Evolutionary conservation across 306 rosid genomes (phyloP).

Genomic region (Sphenostylis stenocarpa): DNA sequence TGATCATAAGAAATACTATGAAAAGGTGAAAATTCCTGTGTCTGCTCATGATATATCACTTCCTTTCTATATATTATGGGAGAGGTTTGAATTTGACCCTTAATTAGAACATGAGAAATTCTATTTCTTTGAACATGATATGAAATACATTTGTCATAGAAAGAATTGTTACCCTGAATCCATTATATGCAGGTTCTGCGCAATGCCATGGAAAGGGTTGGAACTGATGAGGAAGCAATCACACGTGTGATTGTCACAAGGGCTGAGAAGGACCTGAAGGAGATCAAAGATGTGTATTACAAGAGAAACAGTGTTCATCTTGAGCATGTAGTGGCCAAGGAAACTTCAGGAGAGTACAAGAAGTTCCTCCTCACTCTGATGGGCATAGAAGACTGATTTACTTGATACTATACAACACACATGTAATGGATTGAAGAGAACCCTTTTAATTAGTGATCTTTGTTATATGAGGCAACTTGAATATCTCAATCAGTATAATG

Average conservation of each 20-base stretch:
- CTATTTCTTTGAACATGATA: not conserved
- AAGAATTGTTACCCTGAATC: not conserved
- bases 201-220: slow-evolving; percentile 53
- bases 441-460: not conserved
- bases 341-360: slow-evolving; percentile 72
- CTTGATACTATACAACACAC: too few relatives aligned
- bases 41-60: not conserved
- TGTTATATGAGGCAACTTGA: not conserved
- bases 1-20: slow-evolving; percentile 72
- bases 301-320: slow-evolving; percentile 76
- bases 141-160: not conserved
- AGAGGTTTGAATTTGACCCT: not conserved
- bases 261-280: slow-evolving; percentile 78
- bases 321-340: slow-evolving; percentile 65
- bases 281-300: slow-evolving; percentile 64
- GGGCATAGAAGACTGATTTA: slow-evolving; percentile 45
- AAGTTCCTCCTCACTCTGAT: slow-evolving; percentile 66
- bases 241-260: slow-evolving; percentile 77
- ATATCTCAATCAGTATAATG: not conserved
- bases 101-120: not conserved
- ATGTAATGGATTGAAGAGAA: not conserved
- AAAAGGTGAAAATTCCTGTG: slow-evolving; percentile 51
- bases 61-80: not conserved
- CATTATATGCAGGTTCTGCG: slow-evolving; percentile 47
- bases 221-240: slow-evolving; percentile 67